Conservation (phyloP, 768 basidiomycete genomes). For the Boletus vinaceobasis region DNA sequence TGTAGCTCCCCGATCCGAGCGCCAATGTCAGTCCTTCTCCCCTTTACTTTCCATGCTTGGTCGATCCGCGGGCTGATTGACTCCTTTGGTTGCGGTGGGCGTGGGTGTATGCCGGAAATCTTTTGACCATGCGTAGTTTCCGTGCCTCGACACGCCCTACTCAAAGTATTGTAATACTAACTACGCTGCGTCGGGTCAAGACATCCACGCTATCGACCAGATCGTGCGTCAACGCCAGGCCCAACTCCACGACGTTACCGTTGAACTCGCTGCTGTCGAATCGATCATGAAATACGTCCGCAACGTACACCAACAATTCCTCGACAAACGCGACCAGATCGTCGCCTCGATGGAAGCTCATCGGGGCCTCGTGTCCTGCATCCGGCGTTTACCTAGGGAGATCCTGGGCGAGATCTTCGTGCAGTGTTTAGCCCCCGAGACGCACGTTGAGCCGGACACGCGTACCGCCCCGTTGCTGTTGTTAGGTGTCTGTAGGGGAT, state of each 20-base stretch:
- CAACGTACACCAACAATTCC: constrained; percentile 6
- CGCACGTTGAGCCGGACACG: constrained; percentile 22
- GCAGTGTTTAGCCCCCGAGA: constrained; percentile 31
- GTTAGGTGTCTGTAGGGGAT: constrained; percentile 39
- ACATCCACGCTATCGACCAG: constrained; percentile 8
- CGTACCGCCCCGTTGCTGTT: constrained; percentile 36
- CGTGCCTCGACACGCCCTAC: constrained; percentile 16
- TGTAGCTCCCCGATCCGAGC: constrained; percentile 15
- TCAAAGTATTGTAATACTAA: constrained; percentile 16
- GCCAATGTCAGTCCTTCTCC: constrained; percentile 7
- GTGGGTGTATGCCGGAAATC: neutral
- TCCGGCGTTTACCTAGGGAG: constrained; percentile 42
- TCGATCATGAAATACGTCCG: constrained; percentile 11
- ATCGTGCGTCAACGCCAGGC: constrained; percentile 14
- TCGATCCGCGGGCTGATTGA: neutral
- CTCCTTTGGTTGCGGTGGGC: neutral
- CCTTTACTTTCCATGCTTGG: neutral
- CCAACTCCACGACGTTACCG: constrained; percentile 13
- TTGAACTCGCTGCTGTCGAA: constrained; percentile 13
- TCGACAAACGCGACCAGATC: constrained; percentile 12
- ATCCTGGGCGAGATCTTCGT: constrained; percentile 46
- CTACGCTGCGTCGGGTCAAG: constrained; percentile 8
- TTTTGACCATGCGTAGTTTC: neutral
- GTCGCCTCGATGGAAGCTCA: constrained; percentile 18
- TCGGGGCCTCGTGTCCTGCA: constrained; percentile 24